Conservation (phyloP, 148 eudicot genomes). For the Talinum fruticosum region DNA sequence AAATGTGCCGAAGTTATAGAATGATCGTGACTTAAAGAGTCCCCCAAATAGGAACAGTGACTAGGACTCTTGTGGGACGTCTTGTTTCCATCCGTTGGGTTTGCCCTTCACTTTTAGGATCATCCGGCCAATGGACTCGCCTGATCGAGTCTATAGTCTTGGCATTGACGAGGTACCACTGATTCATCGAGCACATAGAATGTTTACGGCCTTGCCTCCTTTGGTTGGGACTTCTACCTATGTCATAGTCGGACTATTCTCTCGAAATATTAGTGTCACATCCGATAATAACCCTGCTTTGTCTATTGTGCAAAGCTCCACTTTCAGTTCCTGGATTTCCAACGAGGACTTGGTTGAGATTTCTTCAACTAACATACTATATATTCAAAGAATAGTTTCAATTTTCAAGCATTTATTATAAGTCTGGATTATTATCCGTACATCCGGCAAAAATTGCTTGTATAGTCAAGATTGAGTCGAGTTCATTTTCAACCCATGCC, state of each 20-base stretch:
- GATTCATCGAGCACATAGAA: constrained; percentile 85
- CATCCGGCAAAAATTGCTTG: neutral
- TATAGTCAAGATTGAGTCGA: neutral
- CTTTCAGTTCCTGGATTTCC: constrained; percentile 64
- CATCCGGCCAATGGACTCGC: constrained; percentile 70
- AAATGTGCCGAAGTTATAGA: constrained; percentile 76
- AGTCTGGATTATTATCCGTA: neutral
- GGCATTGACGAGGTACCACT: constrained; percentile 73
- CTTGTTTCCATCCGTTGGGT: constrained; percentile 48
- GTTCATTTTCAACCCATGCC: neutral
- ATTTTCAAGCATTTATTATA: neutral
- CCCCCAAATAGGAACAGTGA: constrained; percentile 72
- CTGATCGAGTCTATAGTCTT: constrained; percentile 81
- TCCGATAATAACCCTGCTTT: constrained; percentile 73
- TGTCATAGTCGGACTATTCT: constrained; percentile 76
- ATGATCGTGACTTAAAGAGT: constrained; percentile 85
- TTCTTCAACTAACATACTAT: neutral
- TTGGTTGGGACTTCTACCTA: constrained; percentile 80
- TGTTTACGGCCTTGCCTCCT: constrained; percentile 69
- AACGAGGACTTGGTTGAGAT: neutral
- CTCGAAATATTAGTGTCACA: constrained; percentile 82
- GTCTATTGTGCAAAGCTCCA: constrained; percentile 85
- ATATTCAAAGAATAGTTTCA: too few species aligned
- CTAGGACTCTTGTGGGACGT: constrained; percentile 55
- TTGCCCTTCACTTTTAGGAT: constrained; percentile 73